These are phyloP conservation scores for Pestalotiopsis sp. DNA, from an alignment of 2,329 filamentous ascomycete species.

Conservation along the genomic window DNA sequence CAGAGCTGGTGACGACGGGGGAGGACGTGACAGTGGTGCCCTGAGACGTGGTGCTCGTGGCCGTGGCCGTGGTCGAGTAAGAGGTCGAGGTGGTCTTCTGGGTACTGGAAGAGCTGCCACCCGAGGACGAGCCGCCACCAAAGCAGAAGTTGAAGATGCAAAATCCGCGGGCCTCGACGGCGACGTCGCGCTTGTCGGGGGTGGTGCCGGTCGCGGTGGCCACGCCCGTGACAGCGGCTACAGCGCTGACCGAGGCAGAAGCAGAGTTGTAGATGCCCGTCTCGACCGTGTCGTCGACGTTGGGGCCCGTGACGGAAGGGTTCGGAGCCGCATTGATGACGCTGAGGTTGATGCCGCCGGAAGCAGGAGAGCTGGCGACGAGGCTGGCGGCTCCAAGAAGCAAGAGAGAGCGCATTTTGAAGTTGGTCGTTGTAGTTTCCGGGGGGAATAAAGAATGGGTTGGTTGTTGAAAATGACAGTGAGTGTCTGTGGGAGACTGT, in stretches of 20 bases:
- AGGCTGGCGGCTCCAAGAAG: constrained; percentile 16
- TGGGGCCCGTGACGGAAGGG: constrained; percentile 9
- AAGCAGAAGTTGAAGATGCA: constrained; percentile 10
- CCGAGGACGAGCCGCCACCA: neutral
- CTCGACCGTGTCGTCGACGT: neutral
- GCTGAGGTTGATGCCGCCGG: constrained; percentile 11
- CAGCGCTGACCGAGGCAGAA: constrained; percentile 9
- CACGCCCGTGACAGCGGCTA: constrained; percentile 8
- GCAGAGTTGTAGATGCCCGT: constrained; percentile 13
- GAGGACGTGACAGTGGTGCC: constrained; percentile 1
- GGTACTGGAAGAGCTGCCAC: neutral
- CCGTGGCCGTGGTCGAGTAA: neutral
- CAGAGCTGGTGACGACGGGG: neutral
- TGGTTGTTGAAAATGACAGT: neutral
- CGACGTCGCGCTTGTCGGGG: constrained; percentile 3
- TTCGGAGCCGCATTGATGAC: constrained; percentile 11
- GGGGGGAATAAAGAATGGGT: neutral
- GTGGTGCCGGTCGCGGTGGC: constrained; percentile 7
- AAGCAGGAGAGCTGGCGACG: constrained; percentile 10
- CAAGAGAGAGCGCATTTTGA: constrained; percentile 7
- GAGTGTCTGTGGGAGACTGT: neutral
- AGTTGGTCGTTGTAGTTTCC: neutral
- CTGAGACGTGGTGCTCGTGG: neutral
- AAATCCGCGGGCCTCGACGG: constrained; percentile 1
- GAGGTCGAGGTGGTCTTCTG: neutral